Evolutionary conservation across 2,329 filamentous ascomycete genomes (phyloP), one percentile per base, ranked within the genome.

Genomic region (Phaeophleospora eucalypticola): DNA sequence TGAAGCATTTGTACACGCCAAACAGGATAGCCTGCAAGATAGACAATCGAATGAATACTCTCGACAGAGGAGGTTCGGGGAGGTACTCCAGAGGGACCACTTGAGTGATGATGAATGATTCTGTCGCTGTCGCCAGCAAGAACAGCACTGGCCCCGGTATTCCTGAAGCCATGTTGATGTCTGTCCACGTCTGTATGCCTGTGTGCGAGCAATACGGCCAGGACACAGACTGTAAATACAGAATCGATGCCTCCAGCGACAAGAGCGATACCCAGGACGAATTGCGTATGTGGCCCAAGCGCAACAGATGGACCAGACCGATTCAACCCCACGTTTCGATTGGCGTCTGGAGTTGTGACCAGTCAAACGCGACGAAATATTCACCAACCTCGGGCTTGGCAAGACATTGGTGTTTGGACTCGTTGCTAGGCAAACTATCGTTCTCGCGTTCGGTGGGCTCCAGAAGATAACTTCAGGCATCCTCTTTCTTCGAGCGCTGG

Each of bases 1-100:
- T 52, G 19, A 57, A 37, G 12, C 41, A 46, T 10, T 18, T 43
- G 38, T 55, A 55, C 14, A 58, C n/a, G 10, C 17, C 33, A 34
- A 45, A 57, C 17, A 43, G n/a, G 10, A 35, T 45, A 4, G 51
- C n/a, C 17, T 55, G 47, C 14, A 53, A 10, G 19, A 42, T 34
- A 9, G 41, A 20, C n/a, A 53, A 42, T n/a, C 50, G 41, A 10
- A 48, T 35, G 40, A 55, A 55, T 8, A 53, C 42, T 18, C 45
- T 43, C 15, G 49, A 46, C 6, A 55, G 38, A 20, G 50, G 50
- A 17, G 49, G 50, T n/a, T 37, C 41, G 4, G 52, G 52, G 18
- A 55, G 47, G 29, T 55, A 51, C 20, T 53, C 47, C 18, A 32
- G 45, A 16, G 50, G 45, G 6, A 55, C 32, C 12, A 42, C 20